Evolutionary conservation across 176 grass and related monocot species (phyloP), one percentile per base, ranked within the genome.

Genomic region (Oryza longistaminata): DNA sequence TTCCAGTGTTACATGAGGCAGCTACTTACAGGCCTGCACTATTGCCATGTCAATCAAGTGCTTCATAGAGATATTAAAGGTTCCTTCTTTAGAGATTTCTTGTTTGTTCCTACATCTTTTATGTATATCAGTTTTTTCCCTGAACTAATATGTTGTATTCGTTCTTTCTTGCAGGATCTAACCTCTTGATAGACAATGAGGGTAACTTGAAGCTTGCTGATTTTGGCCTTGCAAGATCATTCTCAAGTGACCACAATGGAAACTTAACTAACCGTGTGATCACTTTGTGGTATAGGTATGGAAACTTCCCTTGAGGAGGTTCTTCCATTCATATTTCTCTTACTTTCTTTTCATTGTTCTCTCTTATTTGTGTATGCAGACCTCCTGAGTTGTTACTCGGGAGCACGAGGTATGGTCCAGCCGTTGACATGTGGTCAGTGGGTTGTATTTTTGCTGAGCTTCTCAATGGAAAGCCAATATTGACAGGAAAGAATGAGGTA

Each of bases 11-110:
- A 95, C 77, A 95, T 95, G 90, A 92, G 88, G 80, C 93, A 95
- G 74, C 88, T 96, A 46, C 88, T 96, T 46, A 96, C 93, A 31
- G 93, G 93, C 49, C 87, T 96, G 80, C 76, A 91, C 55, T 96
- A 93, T 89, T 96, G 93, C 65, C 93, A 96, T 89, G 91, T 91
- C 29, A 90, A 96, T 74, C 89, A 95, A 89, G 96, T 98, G 50
- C 88, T 98, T 21, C 96, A 98, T 90, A 90, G 96, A 64, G 96
- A 98, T 77, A 98, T 98, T 87, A 98, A 98, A 90, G 93, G 96
- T 95, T 17, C 46, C 60, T 3, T 33, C 48, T 52, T 65, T 69
- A 11, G 7, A 72, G 2, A 21, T 4, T 43, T 61, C 65, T 27
- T 25, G 9, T 2, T 13, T 60, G 52, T 77, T 37, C 70, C 35